Evolutionary conservation across 2,329 filamentous ascomycete species (phyloP), one percentile per base, ranked within the genome.

Genomic region (Davidsoniella australis): DNA sequence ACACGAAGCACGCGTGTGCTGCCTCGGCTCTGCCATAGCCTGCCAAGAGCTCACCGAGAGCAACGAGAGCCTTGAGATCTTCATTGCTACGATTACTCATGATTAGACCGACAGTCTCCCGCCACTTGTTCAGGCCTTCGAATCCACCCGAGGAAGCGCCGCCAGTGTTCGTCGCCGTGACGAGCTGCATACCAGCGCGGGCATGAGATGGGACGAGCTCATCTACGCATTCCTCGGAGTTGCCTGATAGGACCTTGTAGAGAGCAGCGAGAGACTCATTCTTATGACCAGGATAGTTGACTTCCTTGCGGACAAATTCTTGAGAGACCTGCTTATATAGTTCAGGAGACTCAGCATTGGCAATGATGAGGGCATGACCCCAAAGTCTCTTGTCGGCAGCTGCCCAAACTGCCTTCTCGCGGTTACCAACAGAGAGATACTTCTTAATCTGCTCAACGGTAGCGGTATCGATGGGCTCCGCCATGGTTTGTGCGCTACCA

Each of bases 291-390:
- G 80, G 69, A 47, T 81, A 81, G 61, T 91, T 93, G 49, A 98
- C 85, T 62, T 98, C 91, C 58, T 93, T 88, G 56, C 87, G 82
- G 16, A 98, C 82, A 59, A 98, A 98, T 59, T 98, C 91, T 58
- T 94, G 87, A 0, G 87, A 78, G 23, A 98, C 88, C 60, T 93
- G 85, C 62, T 87, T 93, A 75, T 93, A 96, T 2, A 93, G 70
- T 18, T 85, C 83, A 44, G 84, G 70, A 1, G 85, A 91, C 65
- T 94, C 62, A 0, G 78, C 79, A 53, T 78, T 75, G 1, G 91
- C 82, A 36, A 98, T 81, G 17, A 98, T 71, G 73, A 98, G 83
- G 2, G 91, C 93, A 62, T 98, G 93, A 2, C 86, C 91, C 93
- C 93, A 98, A 2, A 98, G 69, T 45, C 88, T 78, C 62, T 88